Base-by-base conservation (phyloP, 805 yeast genomes). In the Barnettozyma salicaria region DNA sequence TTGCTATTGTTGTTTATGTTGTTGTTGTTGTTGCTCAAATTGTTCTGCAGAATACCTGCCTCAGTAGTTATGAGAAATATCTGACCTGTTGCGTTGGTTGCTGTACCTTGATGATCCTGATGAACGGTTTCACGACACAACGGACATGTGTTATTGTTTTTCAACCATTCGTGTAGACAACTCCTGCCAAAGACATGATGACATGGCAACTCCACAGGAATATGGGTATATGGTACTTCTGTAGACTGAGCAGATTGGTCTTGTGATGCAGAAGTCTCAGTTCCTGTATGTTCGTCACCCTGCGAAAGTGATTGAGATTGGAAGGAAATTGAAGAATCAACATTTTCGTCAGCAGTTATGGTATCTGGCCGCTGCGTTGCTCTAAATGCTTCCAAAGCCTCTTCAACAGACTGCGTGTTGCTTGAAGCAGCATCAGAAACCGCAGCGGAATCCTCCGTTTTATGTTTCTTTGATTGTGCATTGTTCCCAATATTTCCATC, bases 121-220 rank as follows among this genome's bases (percentile, higher is more conserved):
- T 55, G 49, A 7, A 50, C 49, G 16, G 69, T 63, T 13, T 65
- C 65, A 40, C 97, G 76, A 56, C 98, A 90, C 32, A 90, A 60
- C 0, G 98, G 98, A 56, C 97, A 89, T 2, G 86, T 75, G 21
- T 75, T 71, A 49, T 82, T 78, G 18, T 73, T 63, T 42, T 70
- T 72, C 34, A 90, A 72, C 98, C 98, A 90, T 49, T 81, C 85
- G 40, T 68, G 73, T 18, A 88, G 64, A 63, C 98, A 90, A n/a
- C 75, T 72, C 43, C 78, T 70, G 6, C 98, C 97, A 65, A 92
- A 90, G 0, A 78, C 55, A 54, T 90, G 98, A 7, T 77, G 77
- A 58, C 98, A 90, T 0, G 95, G 92, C 72, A 90, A 67, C 40
- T 71, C 64, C 1, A 83, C 67, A 0, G 96, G 82, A 4, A 69